These are phyloP conservation scores for Eimeria falciformis DNA, from an alignment of 169 alveolate species.

Conservation along the genomic window DNA sequence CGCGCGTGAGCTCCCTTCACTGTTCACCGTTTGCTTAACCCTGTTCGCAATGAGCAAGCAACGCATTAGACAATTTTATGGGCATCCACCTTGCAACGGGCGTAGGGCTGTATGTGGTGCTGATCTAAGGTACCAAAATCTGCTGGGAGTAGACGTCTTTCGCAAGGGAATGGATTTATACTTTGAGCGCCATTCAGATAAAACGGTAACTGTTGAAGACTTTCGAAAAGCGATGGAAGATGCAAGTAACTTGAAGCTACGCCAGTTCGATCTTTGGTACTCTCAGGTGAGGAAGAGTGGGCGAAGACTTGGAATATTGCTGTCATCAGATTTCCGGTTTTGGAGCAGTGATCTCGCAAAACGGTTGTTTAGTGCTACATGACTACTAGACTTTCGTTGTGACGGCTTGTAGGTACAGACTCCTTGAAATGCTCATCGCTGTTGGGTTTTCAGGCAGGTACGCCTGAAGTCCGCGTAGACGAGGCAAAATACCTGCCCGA, in stretches of 20 bases:
- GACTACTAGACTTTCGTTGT: not conserved
- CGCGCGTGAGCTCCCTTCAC: slow-evolving; percentile 23
- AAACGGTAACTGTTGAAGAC: slow-evolving; percentile 95
- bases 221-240: slow-evolving; percentile 93
- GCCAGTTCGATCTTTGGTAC: slow-evolving; percentile 93
- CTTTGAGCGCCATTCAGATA: slow-evolving; percentile 90
- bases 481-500: slow-evolving; percentile 78
- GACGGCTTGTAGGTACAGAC: not conserved
- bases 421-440: too few species aligned
- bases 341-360: not conserved
- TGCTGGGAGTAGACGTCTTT: slow-evolving; percentile 93
- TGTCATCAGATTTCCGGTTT: not conserved
- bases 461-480: slow-evolving; percentile 81
- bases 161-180: slow-evolving; percentile 93
- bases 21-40: not conserved
- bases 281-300: slow-evolving; percentile 85
- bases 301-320: not conserved
- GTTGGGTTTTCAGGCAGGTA: slow-evolving; percentile 75
- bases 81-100: too few species aligned
- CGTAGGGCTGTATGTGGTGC: not conserved
- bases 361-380: not conserved
- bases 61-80: too few species aligned
- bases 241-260: slow-evolving; percentile 85
- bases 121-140: slow-evolving; percentile 83
- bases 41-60: too few species aligned